phyloP scores from a whole-genome alignment of 2,329 filamentous ascomycete species.

The Pezicula neosporulosa region DNA sequence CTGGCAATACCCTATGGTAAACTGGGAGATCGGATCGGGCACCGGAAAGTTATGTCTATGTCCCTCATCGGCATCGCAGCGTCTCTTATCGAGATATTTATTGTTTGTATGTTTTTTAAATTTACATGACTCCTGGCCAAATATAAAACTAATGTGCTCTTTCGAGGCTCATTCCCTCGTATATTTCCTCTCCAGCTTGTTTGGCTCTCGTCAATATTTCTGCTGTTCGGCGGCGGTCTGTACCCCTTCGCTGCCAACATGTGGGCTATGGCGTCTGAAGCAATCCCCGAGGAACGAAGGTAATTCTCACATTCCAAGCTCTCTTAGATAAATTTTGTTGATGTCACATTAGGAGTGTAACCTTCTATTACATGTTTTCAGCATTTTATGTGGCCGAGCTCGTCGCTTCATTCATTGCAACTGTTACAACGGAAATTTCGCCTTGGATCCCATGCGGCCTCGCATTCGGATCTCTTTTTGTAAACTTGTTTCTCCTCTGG shows the following conservation, averaged over 20 bases:
- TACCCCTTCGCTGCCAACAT: conserved; percentile 26
- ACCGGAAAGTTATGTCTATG: conserved; percentile 22
- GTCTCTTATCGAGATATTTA: conserved; percentile 21
- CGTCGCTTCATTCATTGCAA: conserved; percentile 22
- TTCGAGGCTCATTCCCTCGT: conserved; percentile 23
- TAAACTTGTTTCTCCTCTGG: conserved; percentile 18
- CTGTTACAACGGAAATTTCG: conserved; percentile 24
- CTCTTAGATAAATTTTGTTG: not conserved
- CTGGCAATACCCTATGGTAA: conserved; percentile 27
- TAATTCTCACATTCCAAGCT: not conserved
- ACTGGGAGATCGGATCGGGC: conserved; percentile 23
- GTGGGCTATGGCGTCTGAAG: conserved; percentile 28
- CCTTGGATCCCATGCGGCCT: conserved; percentile 27
- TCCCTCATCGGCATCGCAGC: conserved; percentile 21
- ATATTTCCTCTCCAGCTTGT: conserved; percentile 20
- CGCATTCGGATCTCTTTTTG: conserved; percentile 17
- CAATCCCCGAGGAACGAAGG: conserved; percentile 21
- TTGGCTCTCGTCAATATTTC: conserved; percentile 24
- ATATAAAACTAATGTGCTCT: not conserved
- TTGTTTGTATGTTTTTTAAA: conserved; percentile 21
- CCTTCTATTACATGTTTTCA: conserved; percentile 29
- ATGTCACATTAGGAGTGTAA: conserved; percentile 18
- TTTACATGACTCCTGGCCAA: not conserved
- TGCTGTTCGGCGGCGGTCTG: conserved; percentile 26
- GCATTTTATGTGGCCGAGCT: conserved; percentile 28